These are phyloP conservation scores for Hypomontagnella submonticulosa DNA, from an alignment of 495 filamentous ascomycete species.

Conservation along the genomic window DNA sequence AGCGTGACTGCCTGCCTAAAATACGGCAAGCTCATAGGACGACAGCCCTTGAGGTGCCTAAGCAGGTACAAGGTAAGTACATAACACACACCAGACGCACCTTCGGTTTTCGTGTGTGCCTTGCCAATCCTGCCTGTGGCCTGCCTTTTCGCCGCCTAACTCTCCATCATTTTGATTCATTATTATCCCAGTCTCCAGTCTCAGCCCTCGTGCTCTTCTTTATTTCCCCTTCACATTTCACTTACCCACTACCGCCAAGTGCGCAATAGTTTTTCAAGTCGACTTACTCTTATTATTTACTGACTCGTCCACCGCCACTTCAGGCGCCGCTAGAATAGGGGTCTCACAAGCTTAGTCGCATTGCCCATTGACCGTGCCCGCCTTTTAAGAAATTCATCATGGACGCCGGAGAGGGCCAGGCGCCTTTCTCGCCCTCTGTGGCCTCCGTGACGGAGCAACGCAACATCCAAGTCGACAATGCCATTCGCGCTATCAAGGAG, in stretches of 20 bases:
- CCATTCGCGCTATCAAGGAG: conserved; percentile 83
- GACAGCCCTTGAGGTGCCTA: background rate
- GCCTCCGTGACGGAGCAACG: conserved; percentile 45
- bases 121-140: conserved; percentile 26
- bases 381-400: conserved; percentile 45
- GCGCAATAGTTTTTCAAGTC: conserved; percentile 21
- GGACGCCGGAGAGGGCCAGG: conserved; percentile 53
- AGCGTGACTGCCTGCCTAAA: too few species aligned
- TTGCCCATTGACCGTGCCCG: conserved; percentile 26
- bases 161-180: conserved; percentile 26
- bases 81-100: conserved; percentile 18
- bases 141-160: conserved; percentile 19
- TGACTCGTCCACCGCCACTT: background rate
- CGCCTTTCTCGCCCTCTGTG: conserved; percentile 37
- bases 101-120: conserved; percentile 19
- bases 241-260: conserved; percentile 16
- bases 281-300: conserved; percentile 20
- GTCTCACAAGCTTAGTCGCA: conserved; percentile 35
- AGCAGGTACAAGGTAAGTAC: background rate
- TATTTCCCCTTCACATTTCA: conserved; percentile 15
- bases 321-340: conserved; percentile 16
- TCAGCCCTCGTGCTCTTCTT: conserved; percentile 39
- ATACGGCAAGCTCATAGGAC: background rate
- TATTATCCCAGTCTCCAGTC: conserved; percentile 26
- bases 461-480: conserved; percentile 69